Percentiles rank a stretch among this genome's conserved stretches.
Evolutionary conservation across 2,329 filamentous ascomycete species (phyloP).

Genomic region (Alternaria consortialis): DNA sequence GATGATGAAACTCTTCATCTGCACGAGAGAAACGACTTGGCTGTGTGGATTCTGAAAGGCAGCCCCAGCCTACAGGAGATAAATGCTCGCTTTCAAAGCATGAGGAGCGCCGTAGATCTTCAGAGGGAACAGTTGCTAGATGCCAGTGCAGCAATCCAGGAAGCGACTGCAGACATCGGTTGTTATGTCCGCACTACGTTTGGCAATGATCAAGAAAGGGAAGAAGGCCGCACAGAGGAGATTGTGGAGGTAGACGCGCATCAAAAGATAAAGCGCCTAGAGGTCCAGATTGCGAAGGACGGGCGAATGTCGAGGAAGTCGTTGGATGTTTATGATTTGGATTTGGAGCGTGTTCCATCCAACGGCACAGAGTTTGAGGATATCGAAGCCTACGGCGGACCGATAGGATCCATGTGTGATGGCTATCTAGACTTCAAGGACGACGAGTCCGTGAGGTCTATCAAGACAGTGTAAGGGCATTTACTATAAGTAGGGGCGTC

Average conservation of each 20-base stretch:
- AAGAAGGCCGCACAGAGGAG: neutral
- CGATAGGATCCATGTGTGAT: neutral
- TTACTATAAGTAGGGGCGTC: neutral
- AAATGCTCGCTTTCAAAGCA: conserved; percentile 3
- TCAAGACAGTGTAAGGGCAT: neutral
- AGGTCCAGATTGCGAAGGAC: conserved; percentile 3
- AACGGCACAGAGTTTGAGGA: conserved; percentile 13
- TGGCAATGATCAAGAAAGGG: neutral
- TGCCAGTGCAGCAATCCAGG: conserved; percentile 5
- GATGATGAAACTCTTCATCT: neutral
- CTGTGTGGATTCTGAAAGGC: conserved; percentile 8
- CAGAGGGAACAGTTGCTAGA: conserved; percentile 11
- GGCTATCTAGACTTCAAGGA: neutral
- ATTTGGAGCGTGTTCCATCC: neutral
- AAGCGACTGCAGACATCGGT: conserved; percentile 8
- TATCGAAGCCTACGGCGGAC: conserved; percentile 9
- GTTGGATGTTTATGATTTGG: conserved; percentile 2
- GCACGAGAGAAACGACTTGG: conserved; percentile 1
- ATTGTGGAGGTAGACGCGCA: conserved; percentile 3
- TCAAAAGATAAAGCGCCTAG: conserved; percentile 6
- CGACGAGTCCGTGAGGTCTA: neutral
- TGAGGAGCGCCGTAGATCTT: conserved; percentile 5
- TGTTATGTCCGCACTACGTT: conserved; percentile 11
- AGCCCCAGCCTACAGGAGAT: conserved; percentile 16
- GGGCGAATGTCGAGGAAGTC: neutral